Base-by-base conservation (phyloP, 2,329 filamentous ascomycete genomes). In the Aureobasidium sp. region DNA sequence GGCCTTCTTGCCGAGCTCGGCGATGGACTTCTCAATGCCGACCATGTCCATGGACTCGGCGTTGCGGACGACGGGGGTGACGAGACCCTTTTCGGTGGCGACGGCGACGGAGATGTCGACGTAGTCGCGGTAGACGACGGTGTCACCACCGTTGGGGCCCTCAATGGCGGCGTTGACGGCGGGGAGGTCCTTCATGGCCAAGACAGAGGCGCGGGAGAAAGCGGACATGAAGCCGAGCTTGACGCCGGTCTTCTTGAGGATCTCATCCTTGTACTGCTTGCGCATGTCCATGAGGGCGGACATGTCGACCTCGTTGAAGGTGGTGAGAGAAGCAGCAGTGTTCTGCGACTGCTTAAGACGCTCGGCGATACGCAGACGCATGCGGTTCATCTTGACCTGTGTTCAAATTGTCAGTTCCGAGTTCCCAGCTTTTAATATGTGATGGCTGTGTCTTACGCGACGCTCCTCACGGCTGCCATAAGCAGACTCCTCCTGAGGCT, bases 181-280 rank as follows among this genome's bases (percentile, higher is more conserved):
- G 11, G 90, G 93, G n/a, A 97, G 77, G 59, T 97, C 90, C 65
- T 86, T 87, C 88, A 96, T 95, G 55, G 93, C 93, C 56, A 97
- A 77, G 39, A 95, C 83, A 63, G 83, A 88, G 42, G 93, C 93
- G 59, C 86, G 87, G 3, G 91, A 88, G 73, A 98, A 98, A 53
- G 91, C 91, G 69, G 90, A 93, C 91, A 98, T 97, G 77, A 97
- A 98, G n/a, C 93, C 93, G 51, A 98, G 85, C 78, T 97, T 98
- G 55, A 97, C 86, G 39, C 90, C 91, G 8, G 88, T 93, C 78
- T 91, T 95, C 80, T 97, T 95, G 55, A 97, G 77, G 19, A 96
- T 77, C 56, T 95, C 90, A 56, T 97, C 91, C 78, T 97, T 97
- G 80, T 97, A 97, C 41, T 90, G 78, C 72, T 95, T 96, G 63